phyloP scores from a whole-genome alignment of 169 alveolate species.

The Plasmodium coatneyi region DNA sequence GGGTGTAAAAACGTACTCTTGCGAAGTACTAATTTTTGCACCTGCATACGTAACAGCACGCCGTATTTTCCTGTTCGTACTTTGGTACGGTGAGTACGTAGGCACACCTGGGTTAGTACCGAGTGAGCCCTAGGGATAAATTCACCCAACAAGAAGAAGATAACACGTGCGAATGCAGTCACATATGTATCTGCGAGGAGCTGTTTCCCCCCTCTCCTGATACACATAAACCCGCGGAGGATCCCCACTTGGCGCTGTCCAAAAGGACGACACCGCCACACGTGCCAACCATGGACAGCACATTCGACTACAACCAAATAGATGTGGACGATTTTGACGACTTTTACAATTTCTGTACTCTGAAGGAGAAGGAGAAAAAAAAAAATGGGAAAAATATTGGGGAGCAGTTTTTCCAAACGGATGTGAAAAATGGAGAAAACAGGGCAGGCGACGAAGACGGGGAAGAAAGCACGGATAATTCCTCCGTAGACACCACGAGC shows the following conservation, averaged over 20 bases:
- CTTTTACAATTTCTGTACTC: constrained; percentile 8
- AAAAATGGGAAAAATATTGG: not conserved
- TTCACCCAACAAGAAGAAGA: not conserved
- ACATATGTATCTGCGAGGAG: not conserved
- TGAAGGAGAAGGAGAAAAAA: constrained; percentile 8
- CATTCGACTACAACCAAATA: constrained; percentile 32
- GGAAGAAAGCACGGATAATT: not conserved
- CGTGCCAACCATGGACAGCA: constrained; percentile 4
- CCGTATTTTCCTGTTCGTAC: not conserved
- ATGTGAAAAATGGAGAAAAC: not conserved
- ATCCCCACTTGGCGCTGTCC: not conserved
- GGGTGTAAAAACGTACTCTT: not conserved
- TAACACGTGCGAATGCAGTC: not conserved
- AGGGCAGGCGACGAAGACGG: not conserved
- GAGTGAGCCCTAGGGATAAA: not conserved
- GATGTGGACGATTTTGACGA: constrained; percentile 46
- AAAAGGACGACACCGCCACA: not conserved
- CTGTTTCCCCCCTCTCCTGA: not conserved
- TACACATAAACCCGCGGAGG: not conserved
- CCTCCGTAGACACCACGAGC: not conserved
- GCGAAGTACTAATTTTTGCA: not conserved
- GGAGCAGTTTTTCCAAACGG: not conserved
- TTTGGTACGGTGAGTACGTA: not conserved
- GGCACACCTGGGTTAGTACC: not conserved
- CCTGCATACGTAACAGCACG: not conserved